Percentiles rank a stretch among this genome's conserved stretches.
phyloP scores from a whole-genome alignment of 768 basidiomycete species.

The Lanmaoa pseudosensibilis region DNA sequence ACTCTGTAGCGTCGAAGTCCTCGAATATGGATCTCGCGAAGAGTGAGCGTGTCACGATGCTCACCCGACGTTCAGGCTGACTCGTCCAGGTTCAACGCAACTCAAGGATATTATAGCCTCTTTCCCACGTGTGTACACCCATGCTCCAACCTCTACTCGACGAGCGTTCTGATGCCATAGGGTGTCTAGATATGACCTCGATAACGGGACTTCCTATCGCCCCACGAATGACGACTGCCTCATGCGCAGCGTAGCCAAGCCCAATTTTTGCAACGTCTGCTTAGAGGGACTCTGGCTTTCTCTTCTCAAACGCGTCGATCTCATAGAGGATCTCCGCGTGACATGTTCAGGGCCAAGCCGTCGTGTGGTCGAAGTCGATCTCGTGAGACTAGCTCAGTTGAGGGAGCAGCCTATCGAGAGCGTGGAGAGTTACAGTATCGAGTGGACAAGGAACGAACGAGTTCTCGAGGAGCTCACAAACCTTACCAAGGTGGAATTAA shows the following conservation, averaged over 20 bases:
- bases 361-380: slow-evolving; percentile 45
- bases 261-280: slow-evolving; percentile 76
- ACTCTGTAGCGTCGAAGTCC: slow-evolving; percentile 71
- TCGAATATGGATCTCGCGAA: slow-evolving; percentile 65
- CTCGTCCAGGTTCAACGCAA: slow-evolving; percentile 53
- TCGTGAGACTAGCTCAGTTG: slow-evolving; percentile 65
- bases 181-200: slow-evolving; percentile 48
- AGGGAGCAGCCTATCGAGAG: slow-evolving; percentile 30
- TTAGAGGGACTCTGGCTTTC: slow-evolving; percentile 72
- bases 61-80: not conserved
- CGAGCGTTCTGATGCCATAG: not conserved
- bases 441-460: slow-evolving; percentile 53
- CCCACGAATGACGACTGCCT: slow-evolving; percentile 83
- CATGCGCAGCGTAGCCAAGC: slow-evolving; percentile 70
- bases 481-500: slow-evolving; percentile 46
- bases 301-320: slow-evolving; percentile 55
- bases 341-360: slow-evolving; percentile 35
- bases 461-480: slow-evolving; percentile 49
- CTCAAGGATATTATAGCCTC: slow-evolving; percentile 58
- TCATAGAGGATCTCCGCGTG: slow-evolving; percentile 56
- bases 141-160: not conserved
- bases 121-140: slow-evolving; percentile 65
- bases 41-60: slow-evolving; percentile 43
- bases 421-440: slow-evolving; percentile 54
- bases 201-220: slow-evolving; percentile 68